phyloP scores from a whole-genome alignment of 176 grass and related monocot species.

The Canna indica region DNA sequence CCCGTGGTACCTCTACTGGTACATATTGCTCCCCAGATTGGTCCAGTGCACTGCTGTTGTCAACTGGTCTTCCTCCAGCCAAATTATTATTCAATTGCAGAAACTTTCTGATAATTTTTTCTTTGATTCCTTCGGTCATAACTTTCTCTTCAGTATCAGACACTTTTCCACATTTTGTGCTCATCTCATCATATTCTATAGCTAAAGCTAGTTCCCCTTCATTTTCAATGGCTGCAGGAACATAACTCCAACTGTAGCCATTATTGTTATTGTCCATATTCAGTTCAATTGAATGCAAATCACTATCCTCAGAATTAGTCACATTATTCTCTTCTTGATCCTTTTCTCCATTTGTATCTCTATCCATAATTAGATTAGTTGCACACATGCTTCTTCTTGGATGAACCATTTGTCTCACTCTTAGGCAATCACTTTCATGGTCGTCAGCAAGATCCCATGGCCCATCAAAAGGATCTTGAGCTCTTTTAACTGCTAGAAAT shows the following conservation, averaged over 20 bases:
- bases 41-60: neutral
- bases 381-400: neutral
- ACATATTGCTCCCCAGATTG: neutral
- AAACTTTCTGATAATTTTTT: neutral
- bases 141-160: neutral
- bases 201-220: neutral
- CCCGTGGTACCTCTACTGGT: neutral
- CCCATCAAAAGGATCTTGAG: neutral
- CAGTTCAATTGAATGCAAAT: conserved; percentile 76
- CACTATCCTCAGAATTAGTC: conserved; percentile 39
- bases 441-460: neutral
- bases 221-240: conserved; percentile 11
- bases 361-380: conserved; percentile 4
- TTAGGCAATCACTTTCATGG: neutral
- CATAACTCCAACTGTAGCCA: conserved; percentile 39
- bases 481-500: conserved; percentile 28
- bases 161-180: neutral
- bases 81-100: neutral
- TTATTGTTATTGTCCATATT: conserved; percentile 55
- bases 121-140: neutral
- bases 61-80: neutral
- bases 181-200: neutral
- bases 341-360: conserved; percentile 2
- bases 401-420: conserved; percentile 21
- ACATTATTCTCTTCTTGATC: conserved; percentile 17